These are phyloP conservation scores for Davidsoniella virescens DNA, from an alignment of 2,329 filamentous ascomycete species.

Conservation along the genomic window DNA sequence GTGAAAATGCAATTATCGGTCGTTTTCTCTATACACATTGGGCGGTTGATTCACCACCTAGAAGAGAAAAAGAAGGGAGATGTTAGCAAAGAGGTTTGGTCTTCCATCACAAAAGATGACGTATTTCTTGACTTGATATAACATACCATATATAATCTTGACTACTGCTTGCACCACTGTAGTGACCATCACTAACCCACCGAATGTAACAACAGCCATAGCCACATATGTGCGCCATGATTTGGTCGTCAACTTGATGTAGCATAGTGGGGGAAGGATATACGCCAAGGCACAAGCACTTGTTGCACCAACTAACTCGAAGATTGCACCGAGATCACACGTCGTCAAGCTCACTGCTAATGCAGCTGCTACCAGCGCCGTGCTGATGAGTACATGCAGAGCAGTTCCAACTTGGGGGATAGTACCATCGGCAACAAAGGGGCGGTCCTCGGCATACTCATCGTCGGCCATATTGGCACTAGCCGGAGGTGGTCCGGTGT, in stretches of 20 bases:
- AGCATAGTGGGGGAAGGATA: conserved; percentile 86
- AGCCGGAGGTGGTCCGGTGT: conserved; percentile 1
- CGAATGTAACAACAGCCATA: conserved; percentile 60
- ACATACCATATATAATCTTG: conserved; percentile 43
- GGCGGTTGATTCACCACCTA: not conserved
- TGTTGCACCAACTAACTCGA: conserved; percentile 90
- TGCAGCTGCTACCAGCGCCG: conserved; percentile 61
- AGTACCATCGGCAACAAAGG: conserved; percentile 12
- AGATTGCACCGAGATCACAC: conserved; percentile 85
- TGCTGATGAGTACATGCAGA: conserved; percentile 75
- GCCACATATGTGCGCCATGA: conserved; percentile 60
- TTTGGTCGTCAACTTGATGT: conserved; percentile 73
- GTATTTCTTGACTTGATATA: not conserved
- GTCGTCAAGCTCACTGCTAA: conserved; percentile 68
- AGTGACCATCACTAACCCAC: conserved; percentile 63
- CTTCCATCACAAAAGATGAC: not conserved
- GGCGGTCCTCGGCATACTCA: conserved; percentile 6
- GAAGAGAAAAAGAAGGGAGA: not conserved
- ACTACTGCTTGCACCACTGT: conserved; percentile 55
- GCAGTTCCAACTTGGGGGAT: conserved; percentile 33
- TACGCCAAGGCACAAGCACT: conserved; percentile 89
- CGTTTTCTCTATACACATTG: too few species aligned
- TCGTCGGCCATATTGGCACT: not conserved
- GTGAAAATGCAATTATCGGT: not conserved
- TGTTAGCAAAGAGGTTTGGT: too few species aligned